These are phyloP conservation scores for Glycine latifolia DNA, from an alignment of 306 rosid species.

Conservation along the genomic window DNA sequence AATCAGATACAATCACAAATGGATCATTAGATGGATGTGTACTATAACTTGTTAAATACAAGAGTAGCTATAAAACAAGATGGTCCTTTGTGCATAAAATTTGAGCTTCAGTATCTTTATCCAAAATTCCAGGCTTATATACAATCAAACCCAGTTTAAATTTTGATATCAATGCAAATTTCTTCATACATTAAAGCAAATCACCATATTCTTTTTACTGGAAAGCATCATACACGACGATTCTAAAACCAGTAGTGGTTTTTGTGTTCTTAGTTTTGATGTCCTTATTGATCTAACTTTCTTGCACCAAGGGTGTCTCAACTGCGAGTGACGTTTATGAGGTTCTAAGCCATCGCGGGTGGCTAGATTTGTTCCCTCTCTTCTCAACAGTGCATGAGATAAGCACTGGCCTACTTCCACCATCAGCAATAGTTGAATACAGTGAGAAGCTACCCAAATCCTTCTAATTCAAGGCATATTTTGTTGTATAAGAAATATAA, in stretches of 20 bases:
- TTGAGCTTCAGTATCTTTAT: not conserved
- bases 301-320: constrained; percentile 77
- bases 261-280: constrained; percentile 25
- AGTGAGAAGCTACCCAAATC: constrained; percentile 69
- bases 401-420: constrained; percentile 82
- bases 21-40: not conserved
- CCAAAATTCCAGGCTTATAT: not conserved
- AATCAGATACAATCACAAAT: not conserved
- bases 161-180: not conserved
- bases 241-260: constrained; percentile 4
- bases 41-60: not conserved
- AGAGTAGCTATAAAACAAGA: not conserved
- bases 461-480: constrained; percentile 43
- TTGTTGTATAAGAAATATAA: constrained; percentile 11
- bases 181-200: constrained; percentile 3
- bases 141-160: not conserved
- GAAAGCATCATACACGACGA: not conserved
- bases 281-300: constrained; percentile 32
- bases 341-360: constrained; percentile 90
- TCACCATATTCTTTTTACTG: not conserved
- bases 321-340: constrained; percentile 90
- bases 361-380: constrained; percentile 90
- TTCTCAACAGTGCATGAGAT: constrained; percentile 91
- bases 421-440: constrained; percentile 90
- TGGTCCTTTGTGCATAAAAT: not conserved